phyloP scores from a whole-genome alignment of 1,284 basidiomycete species.

The Bondarzewia mesenterica region DNA sequence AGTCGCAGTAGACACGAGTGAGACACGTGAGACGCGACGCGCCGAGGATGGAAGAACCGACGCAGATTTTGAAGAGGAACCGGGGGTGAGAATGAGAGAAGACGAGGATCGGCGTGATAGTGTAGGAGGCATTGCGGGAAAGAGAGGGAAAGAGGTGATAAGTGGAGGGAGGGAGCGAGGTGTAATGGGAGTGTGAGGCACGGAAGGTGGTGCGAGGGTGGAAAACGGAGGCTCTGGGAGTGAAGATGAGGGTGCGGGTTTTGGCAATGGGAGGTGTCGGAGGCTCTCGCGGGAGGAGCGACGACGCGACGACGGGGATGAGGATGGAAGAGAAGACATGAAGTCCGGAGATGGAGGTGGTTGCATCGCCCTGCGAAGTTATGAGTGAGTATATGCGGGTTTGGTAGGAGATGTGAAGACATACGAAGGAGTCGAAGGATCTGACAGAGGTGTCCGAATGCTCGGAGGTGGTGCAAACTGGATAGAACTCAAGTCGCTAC shows the following conservation, averaged over 20 bases:
- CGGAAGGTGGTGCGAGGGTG: constrained; percentile 16
- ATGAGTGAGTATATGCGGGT: constrained; percentile 8
- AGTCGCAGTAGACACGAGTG: constrained; percentile 18
- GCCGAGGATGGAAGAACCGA: constrained; percentile 4
- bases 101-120: neutral
- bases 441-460: neutral
- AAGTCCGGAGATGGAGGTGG: neutral
- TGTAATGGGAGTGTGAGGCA: constrained; percentile 14
- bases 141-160: no score
- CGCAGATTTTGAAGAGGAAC: constrained; percentile 9
- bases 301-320: neutral
- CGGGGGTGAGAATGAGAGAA: constrained; percentile 24
- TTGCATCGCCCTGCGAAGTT: constrained; percentile 6
- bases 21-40: constrained; percentile 24
- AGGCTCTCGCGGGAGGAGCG: constrained; percentile 31
- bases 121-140: no score
- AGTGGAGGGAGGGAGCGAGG: constrained; percentile 14
- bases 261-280: constrained; percentile 47
- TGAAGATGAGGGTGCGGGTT: constrained; percentile 46
- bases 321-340: neutral
- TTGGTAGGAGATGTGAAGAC: neutral
- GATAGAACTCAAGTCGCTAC: neutral
- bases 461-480: neutral
- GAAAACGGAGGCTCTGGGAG: constrained; percentile 32
- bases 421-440: neutral